Evolutionary conservation across 352 stramenopile species (phyloP), one percentile per base, ranked within the genome.

Genomic region (Globisporangium ultimum): DNA sequence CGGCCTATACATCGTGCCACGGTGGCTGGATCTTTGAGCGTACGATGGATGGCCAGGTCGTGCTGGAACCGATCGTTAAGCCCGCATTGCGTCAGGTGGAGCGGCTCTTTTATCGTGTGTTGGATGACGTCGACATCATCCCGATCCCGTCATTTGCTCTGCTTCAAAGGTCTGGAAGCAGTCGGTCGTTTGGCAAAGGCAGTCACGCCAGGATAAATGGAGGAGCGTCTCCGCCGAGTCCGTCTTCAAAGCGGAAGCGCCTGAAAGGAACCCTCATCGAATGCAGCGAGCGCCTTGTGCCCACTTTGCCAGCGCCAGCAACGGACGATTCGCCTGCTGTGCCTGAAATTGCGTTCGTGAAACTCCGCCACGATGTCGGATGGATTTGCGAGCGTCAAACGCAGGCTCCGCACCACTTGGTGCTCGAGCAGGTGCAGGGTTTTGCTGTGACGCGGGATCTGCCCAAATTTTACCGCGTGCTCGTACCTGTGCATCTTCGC

Each of bases 1-100:
- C 47, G 9, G 64, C 65, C 4, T 57, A 66, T 20, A 61, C 66
- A 9, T 83, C 74, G 9, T 89, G 81, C 38, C 80, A 84, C 38
- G 81, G 81, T 3, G 84, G 84, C 13, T 93, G 84, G 84, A 88
- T 93, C 62, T 93, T 93, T 64, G 84, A 93, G 63, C 85, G 74
- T 7, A 93, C 84, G 4, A 93, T 93, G 84, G 84, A 93, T 32
- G 81, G 84, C 13, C 84, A 93, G 49, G 60, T 88, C 11, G 84
- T 93, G 47, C 61, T 93, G 5, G 80, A 91, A 22, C 80, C 73
- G 1, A 89, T 93, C 58, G 48, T 57, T 0, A 84, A 84, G 47
- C 84, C 81, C 0, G 69, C 74, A 12, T 66, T 74, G 36, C 76
- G 84, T 24, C 80, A 91, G 52, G 84, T 93, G 18, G 78, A 89